These are phyloP conservation scores for Didymella glomerata DNA, from an alignment of 2,329 filamentous ascomycete species.

Conservation along the genomic window DNA sequence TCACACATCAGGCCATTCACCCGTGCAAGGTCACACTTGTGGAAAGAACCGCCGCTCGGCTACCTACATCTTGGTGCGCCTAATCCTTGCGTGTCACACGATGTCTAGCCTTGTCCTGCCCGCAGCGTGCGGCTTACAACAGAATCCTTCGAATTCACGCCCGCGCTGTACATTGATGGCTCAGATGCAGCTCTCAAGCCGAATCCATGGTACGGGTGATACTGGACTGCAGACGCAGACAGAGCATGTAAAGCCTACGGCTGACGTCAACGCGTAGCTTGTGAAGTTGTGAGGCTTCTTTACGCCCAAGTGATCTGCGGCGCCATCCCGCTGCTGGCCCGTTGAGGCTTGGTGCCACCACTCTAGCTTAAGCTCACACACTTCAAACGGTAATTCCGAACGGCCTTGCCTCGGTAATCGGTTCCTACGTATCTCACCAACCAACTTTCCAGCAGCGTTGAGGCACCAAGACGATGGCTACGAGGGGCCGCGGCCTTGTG, in stretches of 20 bases:
- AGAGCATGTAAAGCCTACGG: conserved; percentile 5
- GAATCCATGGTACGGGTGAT: neutral
- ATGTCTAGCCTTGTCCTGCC: neutral
- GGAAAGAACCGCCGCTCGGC: conserved; percentile 14
- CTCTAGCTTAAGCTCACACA: conserved; percentile 14
- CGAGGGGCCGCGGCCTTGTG: conserved; percentile 11
- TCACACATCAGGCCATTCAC: conserved; percentile 11
- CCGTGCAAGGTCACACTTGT: conserved; percentile 20
- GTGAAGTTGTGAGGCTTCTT: conserved; percentile 22
- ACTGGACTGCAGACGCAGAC: neutral
- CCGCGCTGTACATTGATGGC: neutral
- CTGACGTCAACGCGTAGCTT: conserved; percentile 20
- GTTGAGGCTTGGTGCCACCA: conserved; percentile 25
- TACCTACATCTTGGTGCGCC: conserved; percentile 3
- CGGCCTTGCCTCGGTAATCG: conserved; percentile 26
- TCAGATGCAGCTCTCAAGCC: neutral
- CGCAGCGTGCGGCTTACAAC: conserved; percentile 4
- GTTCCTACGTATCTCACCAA: conserved; percentile 5
- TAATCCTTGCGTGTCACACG: conserved; percentile 9
- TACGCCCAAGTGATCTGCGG: conserved; percentile 30
- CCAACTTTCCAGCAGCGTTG: conserved; percentile 5
- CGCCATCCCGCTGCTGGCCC: conserved; percentile 28
- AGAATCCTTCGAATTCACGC: neutral
- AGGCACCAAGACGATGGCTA: neutral
- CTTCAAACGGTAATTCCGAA: conserved; percentile 29